These are phyloP conservation scores for Amylostereum areolatum DNA, from an alignment of 1,284 basidiomycete genomes.

Conservation along the genomic window DNA sequence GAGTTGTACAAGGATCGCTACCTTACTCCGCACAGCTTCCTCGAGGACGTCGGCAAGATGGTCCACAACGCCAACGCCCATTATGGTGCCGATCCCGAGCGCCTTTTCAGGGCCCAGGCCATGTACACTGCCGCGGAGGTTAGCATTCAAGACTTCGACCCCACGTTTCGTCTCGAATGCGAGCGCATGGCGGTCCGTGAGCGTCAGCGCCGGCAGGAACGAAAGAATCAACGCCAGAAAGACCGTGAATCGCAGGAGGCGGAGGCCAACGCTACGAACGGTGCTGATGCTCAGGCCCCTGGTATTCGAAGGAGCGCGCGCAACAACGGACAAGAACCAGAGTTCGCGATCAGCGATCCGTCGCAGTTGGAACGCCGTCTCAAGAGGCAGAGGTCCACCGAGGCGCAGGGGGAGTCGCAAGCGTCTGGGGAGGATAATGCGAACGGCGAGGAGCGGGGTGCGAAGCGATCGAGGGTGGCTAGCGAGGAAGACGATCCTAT, in stretches of 20 bases:
- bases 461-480: constrained; percentile 49
- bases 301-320: constrained; percentile 62
- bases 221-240: constrained; percentile 45
- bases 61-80: constrained; percentile 79
- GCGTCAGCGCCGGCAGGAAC: constrained; percentile 59
- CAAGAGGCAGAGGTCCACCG: constrained; percentile 66
- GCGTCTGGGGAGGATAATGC: constrained; percentile 38
- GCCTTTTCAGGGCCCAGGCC: constrained; percentile 78
- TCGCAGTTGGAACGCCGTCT: constrained; percentile 63
- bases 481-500: constrained; percentile 30
- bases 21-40: constrained; percentile 82
- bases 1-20: constrained; percentile 87
- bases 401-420: constrained; percentile 45
- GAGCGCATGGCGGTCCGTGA: constrained; percentile 84
- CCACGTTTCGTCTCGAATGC: constrained; percentile 78
- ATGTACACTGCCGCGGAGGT: constrained; percentile 88
- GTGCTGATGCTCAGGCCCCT: no score
- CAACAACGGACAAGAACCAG: constrained; percentile 64
- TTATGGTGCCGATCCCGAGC: constrained; percentile 65
- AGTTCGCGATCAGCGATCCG: constrained; percentile 66
- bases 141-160: constrained; percentile 87
- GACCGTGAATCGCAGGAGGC: constrained; percentile 40
- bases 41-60: constrained; percentile 85
- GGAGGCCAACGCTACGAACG: constrained; percentile 9
- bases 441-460: constrained; percentile 32